Percentiles rank a stretch among this genome's conserved stretches.
Conservation (phyloP, 345 rosid species). For the Leavenworthia alabamica region DNA sequence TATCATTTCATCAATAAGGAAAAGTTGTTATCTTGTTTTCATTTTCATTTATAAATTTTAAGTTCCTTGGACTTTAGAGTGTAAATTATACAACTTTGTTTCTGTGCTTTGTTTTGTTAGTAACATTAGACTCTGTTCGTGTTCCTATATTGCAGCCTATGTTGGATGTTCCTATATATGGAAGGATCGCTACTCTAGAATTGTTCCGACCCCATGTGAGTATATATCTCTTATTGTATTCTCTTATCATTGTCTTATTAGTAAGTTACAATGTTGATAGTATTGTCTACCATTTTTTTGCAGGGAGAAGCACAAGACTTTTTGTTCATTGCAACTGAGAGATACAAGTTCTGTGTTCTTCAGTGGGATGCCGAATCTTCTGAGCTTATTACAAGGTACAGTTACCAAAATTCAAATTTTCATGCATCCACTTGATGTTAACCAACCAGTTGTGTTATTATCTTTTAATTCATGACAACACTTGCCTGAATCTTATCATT, state of each 20-base stretch:
- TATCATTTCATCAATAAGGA: neutral
- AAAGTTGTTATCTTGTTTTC: neutral
- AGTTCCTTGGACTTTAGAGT: neutral
- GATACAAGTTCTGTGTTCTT: constrained; percentile 95
- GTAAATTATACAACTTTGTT: neutral
- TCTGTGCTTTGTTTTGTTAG: neutral
- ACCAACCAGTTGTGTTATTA: neutral
- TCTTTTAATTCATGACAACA: neutral
- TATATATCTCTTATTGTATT: neutral
- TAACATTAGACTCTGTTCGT: constrained; percentile 31
- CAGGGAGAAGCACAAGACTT: constrained; percentile 97
- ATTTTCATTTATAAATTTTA: neutral
- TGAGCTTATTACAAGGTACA: constrained; percentile 86
- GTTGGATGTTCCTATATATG: constrained; percentile 95
- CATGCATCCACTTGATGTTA: neutral
- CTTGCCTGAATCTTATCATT: neutral
- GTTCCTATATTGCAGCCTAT: constrained; percentile 89
- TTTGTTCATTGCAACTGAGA: constrained; percentile 86
- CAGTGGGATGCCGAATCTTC: constrained; percentile 92
- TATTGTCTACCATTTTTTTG: neutral
- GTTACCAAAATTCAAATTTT: neutral
- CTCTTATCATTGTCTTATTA: neutral
- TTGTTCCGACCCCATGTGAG: constrained; percentile 97
- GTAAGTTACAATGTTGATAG: constrained; percentile 8
- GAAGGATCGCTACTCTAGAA: constrained; percentile 92